Evolutionary conservation across 495 filamentous ascomycete species (phyloP), one percentile per base, ranked within the genome.

Genomic region (Penicillium steckii): DNA sequence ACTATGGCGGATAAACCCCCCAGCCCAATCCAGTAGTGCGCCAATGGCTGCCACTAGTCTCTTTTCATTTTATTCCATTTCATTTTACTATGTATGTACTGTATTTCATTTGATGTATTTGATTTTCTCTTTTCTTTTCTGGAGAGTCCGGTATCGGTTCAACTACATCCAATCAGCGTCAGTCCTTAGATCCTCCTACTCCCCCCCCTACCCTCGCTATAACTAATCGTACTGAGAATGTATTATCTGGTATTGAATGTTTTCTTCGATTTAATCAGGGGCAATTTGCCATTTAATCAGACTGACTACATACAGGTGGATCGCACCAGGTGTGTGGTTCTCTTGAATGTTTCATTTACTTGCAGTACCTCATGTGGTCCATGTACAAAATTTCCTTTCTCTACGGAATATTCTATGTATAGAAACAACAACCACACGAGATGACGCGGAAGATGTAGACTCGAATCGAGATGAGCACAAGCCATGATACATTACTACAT

Each of bases 101-200:
- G n/a, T n/a, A n/a, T 10, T 41, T 17, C 3, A 7, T 35, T 35
- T 5, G 5, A n/a, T 13, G 13, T 4, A 19, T 10, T 32, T 32
- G 3, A 10, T 32, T 32, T 32, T 10, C 29, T 32, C 5, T n/a
- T n/a, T 32, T 32, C 8, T 3, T 13, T 32, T 30, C 29, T 32
- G 29, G 18, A 18, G 22, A 17, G 52, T 32, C 58, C 58, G 61
- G 55, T 64, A 64, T 64, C 58, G 61, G 61, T 44, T 47, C 24
- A n/a, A n/a, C n/a, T 48, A 41, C 6, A 17, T 17, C 48, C 59
- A 58, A 61, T 58, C 51, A 61, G 4, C 2, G 27, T 13, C 29
- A 23, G 33, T 41, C 17, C 10, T 46, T 26, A 41, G 8, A 24
- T 15, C 25, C 10, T 21, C 37, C n/a, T n/a, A n/a, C n/a, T n/a